These are phyloP conservation scores for Pythium monospermum DNA, from an alignment of 352 stramenopile genomes.

Conservation along the genomic window DNA sequence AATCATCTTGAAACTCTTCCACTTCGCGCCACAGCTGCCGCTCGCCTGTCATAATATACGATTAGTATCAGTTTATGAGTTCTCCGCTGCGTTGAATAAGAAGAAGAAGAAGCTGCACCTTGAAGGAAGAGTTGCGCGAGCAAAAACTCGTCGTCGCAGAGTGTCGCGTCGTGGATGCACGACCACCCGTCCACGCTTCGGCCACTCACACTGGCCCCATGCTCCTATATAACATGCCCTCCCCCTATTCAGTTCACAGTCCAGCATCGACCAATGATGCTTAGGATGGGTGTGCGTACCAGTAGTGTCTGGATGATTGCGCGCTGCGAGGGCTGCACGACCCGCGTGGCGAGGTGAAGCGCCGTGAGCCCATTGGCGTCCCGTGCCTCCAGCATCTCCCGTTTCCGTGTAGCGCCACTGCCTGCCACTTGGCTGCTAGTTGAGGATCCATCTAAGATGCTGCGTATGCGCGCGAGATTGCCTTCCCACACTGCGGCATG, in stretches of 20 bases:
- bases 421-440: neutral
- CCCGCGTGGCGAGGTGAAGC: conserved; percentile 64
- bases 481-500: conserved; percentile 75
- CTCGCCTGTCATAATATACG: conserved; percentile 30
- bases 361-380: conserved; percentile 64
- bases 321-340: conserved; percentile 56
- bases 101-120: too few species aligned
- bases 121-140: conserved; percentile 62
- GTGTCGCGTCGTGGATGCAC: conserved; percentile 65
- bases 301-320: conserved; percentile 58
- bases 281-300: conserved; percentile 12
- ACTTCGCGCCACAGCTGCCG: conserved; percentile 52
- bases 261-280: neutral
- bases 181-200: conserved; percentile 58
- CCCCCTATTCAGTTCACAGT: neutral
- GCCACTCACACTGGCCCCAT: conserved; percentile 30
- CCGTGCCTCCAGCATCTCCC: conserved; percentile 44
- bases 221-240: too few species aligned
- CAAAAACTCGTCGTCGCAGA: conserved; percentile 73
- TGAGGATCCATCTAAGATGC: conserved; percentile 22
- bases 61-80: neutral
- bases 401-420: conserved; percentile 8
- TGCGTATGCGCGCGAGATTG: conserved; percentile 29
- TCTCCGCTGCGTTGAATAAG: too few species aligned
- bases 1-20: conserved; percentile 40